phyloP scores from a whole-genome alignment of 371 early-diverging fungal genomes.

The Smittium culicis region DNA sequence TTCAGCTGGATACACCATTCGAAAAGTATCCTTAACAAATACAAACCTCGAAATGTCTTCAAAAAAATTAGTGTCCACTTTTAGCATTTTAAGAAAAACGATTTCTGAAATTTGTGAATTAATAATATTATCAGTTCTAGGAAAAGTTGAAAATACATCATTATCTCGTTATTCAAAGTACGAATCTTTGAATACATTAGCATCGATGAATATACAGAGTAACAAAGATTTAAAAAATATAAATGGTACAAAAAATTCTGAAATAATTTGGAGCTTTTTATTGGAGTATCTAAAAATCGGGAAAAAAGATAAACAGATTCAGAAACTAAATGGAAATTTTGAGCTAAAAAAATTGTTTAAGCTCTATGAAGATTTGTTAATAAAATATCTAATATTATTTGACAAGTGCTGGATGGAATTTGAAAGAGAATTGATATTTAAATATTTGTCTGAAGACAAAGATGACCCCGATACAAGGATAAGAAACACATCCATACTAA shows the following conservation, averaged over 20 bases:
- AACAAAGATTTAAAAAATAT: no score
- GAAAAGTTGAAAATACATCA: not conserved
- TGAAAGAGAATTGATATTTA: conserved; percentile 43
- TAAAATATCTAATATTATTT: conserved; percentile 18
- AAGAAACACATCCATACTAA: conserved; percentile 5
- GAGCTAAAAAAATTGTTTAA: no score
- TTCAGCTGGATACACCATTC: not conserved
- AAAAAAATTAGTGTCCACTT: not conserved
- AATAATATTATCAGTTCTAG: not conserved
- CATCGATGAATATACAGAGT: not conserved
- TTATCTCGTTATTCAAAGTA: not conserved
- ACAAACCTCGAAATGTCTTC: not conserved
- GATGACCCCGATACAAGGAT: conserved; percentile 11
- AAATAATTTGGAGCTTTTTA: no score
- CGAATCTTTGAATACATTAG: not conserved
- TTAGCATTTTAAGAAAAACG: not conserved
- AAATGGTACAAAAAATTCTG: no score
- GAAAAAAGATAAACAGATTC: no score
- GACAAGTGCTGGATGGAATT: conserved; percentile 45
- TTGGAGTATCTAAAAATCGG: not conserved
- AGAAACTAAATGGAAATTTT: no score
- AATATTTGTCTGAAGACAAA: conserved; percentile 36
- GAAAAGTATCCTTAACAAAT: not conserved
- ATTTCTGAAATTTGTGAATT: not conserved
- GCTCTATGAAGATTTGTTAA: not conserved